These are phyloP conservation scores for Podaxis carcinomalis DNA, from an alignment of 768 basidiomycete species.

Conservation along the genomic window DNA sequence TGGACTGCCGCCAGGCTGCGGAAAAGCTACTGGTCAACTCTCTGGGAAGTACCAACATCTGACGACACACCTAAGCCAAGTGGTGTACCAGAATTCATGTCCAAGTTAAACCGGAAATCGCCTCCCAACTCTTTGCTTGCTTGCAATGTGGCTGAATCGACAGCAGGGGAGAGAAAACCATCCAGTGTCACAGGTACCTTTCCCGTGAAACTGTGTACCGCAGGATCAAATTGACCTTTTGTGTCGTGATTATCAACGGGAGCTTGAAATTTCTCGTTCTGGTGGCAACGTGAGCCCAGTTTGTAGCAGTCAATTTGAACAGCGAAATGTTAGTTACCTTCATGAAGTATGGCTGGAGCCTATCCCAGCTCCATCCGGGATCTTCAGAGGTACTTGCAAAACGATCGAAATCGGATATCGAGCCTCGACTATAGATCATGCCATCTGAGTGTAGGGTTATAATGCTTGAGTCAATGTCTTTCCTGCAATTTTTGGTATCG, in stretches of 20 bases:
- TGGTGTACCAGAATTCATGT: constrained; percentile 13
- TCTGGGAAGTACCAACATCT: neutral
- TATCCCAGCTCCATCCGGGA: constrained; percentile 30
- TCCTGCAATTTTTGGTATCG: neutral
- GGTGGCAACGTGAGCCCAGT: neutral
- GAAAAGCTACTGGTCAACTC: neutral
- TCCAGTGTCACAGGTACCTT: constrained; percentile 15
- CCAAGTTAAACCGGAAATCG: constrained; percentile 13
- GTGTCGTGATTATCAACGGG: constrained; percentile 18
- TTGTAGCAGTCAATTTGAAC: constrained; percentile 9
- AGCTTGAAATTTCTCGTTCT: constrained; percentile 17
- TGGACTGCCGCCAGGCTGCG: constrained; percentile 20
- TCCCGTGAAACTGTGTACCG: constrained; percentile 17
- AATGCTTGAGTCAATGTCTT: constrained; percentile 9
- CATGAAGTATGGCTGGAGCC: constrained; percentile 20
- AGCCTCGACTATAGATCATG: constrained; percentile 22
- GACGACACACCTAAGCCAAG: constrained; percentile 10
- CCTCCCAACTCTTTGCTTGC: constrained; percentile 13
- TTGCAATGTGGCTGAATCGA: constrained; percentile 18
- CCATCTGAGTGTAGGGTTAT: neutral
- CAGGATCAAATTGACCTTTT: constrained; percentile 18
- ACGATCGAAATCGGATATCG: constrained; percentile 17
- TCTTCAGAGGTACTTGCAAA: constrained; percentile 25
- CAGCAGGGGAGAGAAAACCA: constrained; percentile 9
- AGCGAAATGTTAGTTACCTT: constrained; percentile 14